Conservation (phyloP, 805 yeast genomes). For the Saturnispora dispora region DNA sequence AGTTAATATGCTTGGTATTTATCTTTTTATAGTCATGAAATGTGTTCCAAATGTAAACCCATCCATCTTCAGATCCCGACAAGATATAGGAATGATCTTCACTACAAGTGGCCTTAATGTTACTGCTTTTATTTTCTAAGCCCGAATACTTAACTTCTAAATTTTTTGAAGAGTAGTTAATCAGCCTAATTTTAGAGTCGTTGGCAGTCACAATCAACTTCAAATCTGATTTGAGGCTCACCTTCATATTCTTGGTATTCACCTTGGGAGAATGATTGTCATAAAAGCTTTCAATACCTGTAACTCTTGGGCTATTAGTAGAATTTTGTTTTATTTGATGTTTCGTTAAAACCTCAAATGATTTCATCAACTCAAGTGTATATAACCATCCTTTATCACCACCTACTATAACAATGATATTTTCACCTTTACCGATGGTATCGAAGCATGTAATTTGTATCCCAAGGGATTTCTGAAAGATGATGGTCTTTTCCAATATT, state of each 20-base stretch:
- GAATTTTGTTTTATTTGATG: conserved; percentile 37
- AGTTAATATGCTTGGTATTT: conserved; percentile 18
- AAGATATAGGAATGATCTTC: conserved; percentile 52
- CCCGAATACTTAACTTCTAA: conserved; percentile 70
- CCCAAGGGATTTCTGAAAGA: conserved; percentile 46
- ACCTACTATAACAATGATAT: conserved; percentile 47
- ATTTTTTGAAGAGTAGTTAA: conserved; percentile 43
- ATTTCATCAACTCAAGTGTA: conserved; percentile 47
- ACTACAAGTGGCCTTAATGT: conserved; percentile 56
- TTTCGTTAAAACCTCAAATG: conserved; percentile 35
- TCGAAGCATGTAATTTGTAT: conserved; percentile 67
- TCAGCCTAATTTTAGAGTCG: conserved; percentile 68
- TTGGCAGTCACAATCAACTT: conserved; percentile 60
- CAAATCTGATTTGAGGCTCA: conserved; percentile 10
- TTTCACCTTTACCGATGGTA: conserved; percentile 43
- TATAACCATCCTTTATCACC: conserved; percentile 67
- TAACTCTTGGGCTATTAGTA: conserved; percentile 50
- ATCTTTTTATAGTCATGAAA: conserved; percentile 21
- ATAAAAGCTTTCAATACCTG: conserved; percentile 56
- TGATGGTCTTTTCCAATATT: conserved; percentile 59
- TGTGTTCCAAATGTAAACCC: conserved; percentile 70
- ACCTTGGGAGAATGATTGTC: conserved; percentile 8
- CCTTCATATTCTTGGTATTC: conserved; percentile 14
- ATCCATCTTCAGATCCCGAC: conserved; percentile 81
- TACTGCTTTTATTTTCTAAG: conserved; percentile 57